Percentiles rank a stretch among this genome's conserved stretches.
Evolutionary conservation across 257 asterid genomes (phyloP).

Genomic region (Solanum tarapatanum): DNA sequence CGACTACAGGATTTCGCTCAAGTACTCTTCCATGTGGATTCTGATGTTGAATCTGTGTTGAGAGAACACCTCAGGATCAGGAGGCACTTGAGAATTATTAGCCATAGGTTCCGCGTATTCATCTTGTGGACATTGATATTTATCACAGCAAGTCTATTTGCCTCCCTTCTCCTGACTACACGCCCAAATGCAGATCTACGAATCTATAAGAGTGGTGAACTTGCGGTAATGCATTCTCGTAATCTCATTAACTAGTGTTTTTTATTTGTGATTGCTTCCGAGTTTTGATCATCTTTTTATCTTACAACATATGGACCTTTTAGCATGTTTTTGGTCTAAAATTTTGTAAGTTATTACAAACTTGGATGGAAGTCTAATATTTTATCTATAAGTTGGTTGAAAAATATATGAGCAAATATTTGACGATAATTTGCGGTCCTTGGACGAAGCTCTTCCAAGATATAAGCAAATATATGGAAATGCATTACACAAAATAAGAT

Average conservation of each 20-base stretch:
- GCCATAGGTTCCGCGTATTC: constrained; percentile 76
- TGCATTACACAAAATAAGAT: neutral
- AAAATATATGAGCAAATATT: neutral
- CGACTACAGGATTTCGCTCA: constrained; percentile 75
- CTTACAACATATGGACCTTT: too few species aligned
- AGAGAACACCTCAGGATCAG: constrained; percentile 78
- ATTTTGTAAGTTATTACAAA: neutral
- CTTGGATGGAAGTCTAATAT: neutral
- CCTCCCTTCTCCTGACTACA: constrained; percentile 74
- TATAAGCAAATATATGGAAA: too few species aligned
- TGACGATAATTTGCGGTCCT: neutral
- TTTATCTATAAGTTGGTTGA: neutral
- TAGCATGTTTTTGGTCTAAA: neutral
- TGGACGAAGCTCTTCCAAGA: neutral
- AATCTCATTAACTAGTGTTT: neutral
- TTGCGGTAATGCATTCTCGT: constrained; percentile 49
- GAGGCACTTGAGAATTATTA: constrained; percentile 66
- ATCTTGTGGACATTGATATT: constrained; percentile 56
- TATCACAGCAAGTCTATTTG: constrained; percentile 77
- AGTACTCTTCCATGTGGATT: constrained; percentile 48
- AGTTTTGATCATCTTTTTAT: neutral
- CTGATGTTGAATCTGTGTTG: constrained; percentile 65
- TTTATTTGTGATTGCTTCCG: neutral
- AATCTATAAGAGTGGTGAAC: constrained; percentile 60
- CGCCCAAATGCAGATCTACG: constrained; percentile 48